Conservation (phyloP, 179 eudicot genomes). For the Drosera spatulata region DNA sequence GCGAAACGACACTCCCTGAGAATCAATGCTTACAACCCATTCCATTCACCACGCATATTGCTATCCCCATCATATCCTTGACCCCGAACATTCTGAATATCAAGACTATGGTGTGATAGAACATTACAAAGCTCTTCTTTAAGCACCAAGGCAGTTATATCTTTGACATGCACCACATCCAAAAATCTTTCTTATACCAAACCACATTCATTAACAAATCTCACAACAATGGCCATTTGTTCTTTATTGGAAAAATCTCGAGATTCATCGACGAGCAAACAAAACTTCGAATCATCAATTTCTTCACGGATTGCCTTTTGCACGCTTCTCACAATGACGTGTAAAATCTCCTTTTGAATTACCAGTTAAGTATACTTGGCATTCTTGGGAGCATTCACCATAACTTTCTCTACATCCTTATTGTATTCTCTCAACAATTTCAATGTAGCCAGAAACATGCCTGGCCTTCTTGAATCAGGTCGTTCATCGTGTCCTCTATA, state of each 20-base stretch:
- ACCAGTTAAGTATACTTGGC: not conserved
- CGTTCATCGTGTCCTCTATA: conserved; percentile 14
- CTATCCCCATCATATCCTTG: conserved; percentile 2
- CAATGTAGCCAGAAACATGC: conserved; percentile 7
- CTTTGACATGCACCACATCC: conserved; percentile 1
- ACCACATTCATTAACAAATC: not conserved
- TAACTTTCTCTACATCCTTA: not conserved
- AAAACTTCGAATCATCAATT: too few relatives aligned
- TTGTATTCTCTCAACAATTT: not conserved
- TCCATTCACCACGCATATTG: conserved; percentile 1
- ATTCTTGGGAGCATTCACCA: not conserved
- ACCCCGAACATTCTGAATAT: not conserved
- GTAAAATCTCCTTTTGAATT: conserved; percentile 1
- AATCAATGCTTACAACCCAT: too few relatives aligned
- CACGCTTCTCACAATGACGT: not conserved
- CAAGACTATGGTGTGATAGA: not conserved
- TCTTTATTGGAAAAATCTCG: not conserved
- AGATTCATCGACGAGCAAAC: not conserved
- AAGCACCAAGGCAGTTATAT: conserved; percentile 1
- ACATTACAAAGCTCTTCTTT: not conserved
- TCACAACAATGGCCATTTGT: conserved; percentile 1
- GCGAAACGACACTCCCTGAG: too few relatives aligned
- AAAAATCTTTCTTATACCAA: not conserved
- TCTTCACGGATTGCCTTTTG: not conserved
- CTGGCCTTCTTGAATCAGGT: not conserved